Percentiles rank a stretch among this genome's conserved stretches.
Conservation (phyloP, 2,329 filamentous ascomycete genomes). For the Leptodontidium sp. region DNA sequence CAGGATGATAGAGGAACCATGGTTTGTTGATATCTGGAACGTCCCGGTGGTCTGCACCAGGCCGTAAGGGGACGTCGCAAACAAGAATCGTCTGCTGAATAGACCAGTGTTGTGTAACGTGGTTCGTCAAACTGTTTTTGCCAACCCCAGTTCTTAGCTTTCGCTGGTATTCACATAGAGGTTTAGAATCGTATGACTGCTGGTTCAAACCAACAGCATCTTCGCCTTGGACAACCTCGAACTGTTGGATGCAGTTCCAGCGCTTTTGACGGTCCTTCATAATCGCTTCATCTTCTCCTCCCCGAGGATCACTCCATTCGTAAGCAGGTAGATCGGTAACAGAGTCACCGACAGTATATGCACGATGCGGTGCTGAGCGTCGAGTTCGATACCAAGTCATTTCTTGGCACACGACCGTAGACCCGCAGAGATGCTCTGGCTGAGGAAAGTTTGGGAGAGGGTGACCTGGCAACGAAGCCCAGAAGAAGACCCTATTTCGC, state of each 20-base stretch:
- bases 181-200: conserved; percentile 21
- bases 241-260: neutral
- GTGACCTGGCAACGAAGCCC: conserved; percentile 30
- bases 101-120: conserved; percentile 21
- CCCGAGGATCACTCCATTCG: conserved; percentile 33
- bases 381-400: conserved; percentile 21
- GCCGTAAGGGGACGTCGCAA: conserved; percentile 25
- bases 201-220: conserved; percentile 13
- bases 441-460: conserved; percentile 36
- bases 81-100: neutral
- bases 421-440: conserved; percentile 14
- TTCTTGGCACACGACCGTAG: neutral
- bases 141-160: neutral
- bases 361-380: conserved; percentile 28
- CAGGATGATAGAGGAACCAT: neutral
- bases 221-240: neutral
- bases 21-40: conserved; percentile 6
- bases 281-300: neutral
- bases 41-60: conserved; percentile 20
- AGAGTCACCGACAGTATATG: conserved; percentile 30
- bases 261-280: neutral
- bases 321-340: conserved; percentile 34
- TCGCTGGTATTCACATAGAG: conserved; percentile 31
- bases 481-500: conserved; percentile 33
- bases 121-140: conserved; percentile 22